These are phyloP conservation scores for Mariannaea elegans DNA, from an alignment of 2,329 filamentous ascomycete genomes.

Conservation along the genomic window DNA sequence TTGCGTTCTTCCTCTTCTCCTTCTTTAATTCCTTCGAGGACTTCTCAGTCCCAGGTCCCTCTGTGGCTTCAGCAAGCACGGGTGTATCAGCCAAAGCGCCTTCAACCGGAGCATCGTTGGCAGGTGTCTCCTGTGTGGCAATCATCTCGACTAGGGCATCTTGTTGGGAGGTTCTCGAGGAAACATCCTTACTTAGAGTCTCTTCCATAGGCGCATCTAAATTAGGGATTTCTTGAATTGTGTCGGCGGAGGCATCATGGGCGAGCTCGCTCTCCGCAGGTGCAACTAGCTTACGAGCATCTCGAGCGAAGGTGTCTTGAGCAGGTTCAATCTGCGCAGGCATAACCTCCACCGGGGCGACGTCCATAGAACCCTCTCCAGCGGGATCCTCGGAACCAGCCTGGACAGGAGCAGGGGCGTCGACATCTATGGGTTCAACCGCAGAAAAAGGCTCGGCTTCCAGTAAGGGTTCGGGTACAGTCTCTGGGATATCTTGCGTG, in stretches of 20 bases:
- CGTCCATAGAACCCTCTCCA: neutral
- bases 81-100: neutral
- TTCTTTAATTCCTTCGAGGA: slow-evolving; percentile 43
- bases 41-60: slow-evolving; percentile 19
- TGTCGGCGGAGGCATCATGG: neutral
- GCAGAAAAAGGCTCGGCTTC: neutral
- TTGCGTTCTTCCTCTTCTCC: slow-evolving; percentile 47
- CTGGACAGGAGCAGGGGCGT: neutral
- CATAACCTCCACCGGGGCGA: neutral
- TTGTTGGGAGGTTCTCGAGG: neutral
- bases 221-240: neutral
- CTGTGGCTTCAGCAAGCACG: slow-evolving; percentile 3
- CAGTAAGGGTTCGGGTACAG: neutral
- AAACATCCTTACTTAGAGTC: neutral
- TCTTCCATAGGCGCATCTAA: neutral
- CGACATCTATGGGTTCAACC: neutral
- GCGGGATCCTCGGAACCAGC: neutral
- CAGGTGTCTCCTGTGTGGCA: neutral
- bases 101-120: neutral
- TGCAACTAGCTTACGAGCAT: neutral
- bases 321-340: neutral
- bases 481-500: neutral
- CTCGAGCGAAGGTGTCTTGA: neutral
- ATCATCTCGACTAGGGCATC: neutral
- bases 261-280: neutral